A percentile compares a stretch with the other conserved stretches of the same genome.
Conservation (phyloP, 2,329 filamentous ascomycete genomes). For the Zarea fungicola region DNA sequence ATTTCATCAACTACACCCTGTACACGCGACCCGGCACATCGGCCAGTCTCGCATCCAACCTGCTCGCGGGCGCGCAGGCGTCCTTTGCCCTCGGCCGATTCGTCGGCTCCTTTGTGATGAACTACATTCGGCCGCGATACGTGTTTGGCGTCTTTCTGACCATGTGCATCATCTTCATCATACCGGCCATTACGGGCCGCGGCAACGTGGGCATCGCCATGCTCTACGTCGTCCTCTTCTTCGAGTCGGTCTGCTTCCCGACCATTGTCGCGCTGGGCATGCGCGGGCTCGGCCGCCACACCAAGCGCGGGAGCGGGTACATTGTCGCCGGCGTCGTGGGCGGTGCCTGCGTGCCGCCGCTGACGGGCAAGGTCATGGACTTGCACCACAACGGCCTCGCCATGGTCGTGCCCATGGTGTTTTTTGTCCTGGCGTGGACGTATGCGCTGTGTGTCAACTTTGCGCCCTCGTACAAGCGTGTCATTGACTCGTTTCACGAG, state of each 20-base stretch:
- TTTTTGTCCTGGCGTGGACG: constrained; percentile 51
- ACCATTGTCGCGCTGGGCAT: constrained; percentile 76
- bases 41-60: constrained; percentile 52
- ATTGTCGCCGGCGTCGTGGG: constrained; percentile 65
- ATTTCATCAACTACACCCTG: constrained; percentile 70
- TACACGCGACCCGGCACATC: constrained; percentile 51
- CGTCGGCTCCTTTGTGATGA: constrained; percentile 61
- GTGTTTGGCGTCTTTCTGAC: constrained; percentile 64
- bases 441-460: constrained; percentile 63
- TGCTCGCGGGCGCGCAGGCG: constrained; percentile 70
- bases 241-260: constrained; percentile 75
- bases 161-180: constrained; percentile 58
- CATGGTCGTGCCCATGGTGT: constrained; percentile 61
- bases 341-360: constrained; percentile 67
- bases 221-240: constrained; percentile 68
- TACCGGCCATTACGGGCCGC: constrained; percentile 40
- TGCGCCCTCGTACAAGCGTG: constrained; percentile 54
- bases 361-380: constrained; percentile 65
- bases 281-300: constrained; percentile 68
- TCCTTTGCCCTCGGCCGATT: constrained; percentile 70
- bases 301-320: constrained; percentile 69
- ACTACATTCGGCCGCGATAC: constrained; percentile 57
- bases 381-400: constrained; percentile 52
- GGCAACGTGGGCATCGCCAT: constrained; percentile 50
- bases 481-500: constrained; percentile 53